Evolutionary conservation across 441 rosid species (phyloP).

Genomic region (Daphne laureola): DNA sequence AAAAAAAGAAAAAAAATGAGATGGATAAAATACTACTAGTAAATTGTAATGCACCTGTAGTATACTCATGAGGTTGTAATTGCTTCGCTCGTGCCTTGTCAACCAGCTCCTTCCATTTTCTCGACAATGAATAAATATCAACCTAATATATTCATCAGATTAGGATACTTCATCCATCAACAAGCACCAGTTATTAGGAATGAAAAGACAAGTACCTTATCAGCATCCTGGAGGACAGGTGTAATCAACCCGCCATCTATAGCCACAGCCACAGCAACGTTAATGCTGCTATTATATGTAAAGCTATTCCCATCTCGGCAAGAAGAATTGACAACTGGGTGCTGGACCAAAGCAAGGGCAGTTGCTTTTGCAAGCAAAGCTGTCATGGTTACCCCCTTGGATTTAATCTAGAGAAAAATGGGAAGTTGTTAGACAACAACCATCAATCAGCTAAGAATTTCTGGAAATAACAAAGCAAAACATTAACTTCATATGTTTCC

Average conservation of each 20-base stretch:
- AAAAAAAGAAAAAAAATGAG: too few species aligned
- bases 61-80: constrained; percentile 89
- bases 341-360: constrained; percentile 73
- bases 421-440: constrained; percentile 1
- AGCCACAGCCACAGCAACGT: constrained; percentile 93
- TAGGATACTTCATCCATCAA: neutral
- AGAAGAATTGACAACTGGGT: constrained; percentile 75
- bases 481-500: neutral
- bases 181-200: neutral
- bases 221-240: constrained; percentile 91
- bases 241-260: constrained; percentile 84
- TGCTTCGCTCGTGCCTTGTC: constrained; percentile 94
- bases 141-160: constrained; percentile 32
- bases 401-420: constrained; percentile 56
- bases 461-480: neutral
- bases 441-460: neutral
- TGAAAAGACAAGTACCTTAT: constrained; percentile 44
- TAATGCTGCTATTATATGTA: constrained; percentile 70
- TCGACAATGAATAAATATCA: constrained; percentile 83
- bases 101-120: constrained; percentile 96
- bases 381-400: constrained; percentile 95
- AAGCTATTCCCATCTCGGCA: constrained; percentile 87
- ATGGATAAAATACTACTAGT: too few species aligned
- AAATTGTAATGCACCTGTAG: constrained; percentile 40
- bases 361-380: constrained; percentile 92